These are phyloP conservation scores for Boletellus sp. DNA, from an alignment of 1,284 basidiomycete genomes.

Conservation along the genomic window DNA sequence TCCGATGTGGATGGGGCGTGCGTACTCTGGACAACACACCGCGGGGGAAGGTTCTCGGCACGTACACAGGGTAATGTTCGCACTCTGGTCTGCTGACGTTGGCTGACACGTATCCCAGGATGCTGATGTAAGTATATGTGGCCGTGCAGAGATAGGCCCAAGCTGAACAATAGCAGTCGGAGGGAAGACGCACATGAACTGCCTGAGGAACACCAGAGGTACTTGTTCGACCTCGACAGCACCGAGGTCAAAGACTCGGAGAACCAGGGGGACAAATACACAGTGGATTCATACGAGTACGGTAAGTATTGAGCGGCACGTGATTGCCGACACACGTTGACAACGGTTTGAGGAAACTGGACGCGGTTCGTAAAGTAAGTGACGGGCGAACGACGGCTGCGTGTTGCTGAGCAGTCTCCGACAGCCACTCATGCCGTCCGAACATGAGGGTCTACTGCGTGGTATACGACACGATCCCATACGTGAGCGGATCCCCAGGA, in stretches of 20 bases:
- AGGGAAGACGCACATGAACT: conserved; percentile 39
- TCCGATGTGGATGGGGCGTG: conserved; percentile 52
- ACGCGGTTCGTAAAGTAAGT: conserved; percentile 67
- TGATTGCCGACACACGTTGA: conserved; percentile 2
- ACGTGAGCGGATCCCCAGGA: conserved; percentile 35
- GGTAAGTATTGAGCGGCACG: conserved; percentile 36
- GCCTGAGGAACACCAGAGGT: conserved; percentile 36
- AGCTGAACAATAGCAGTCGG: conserved; percentile 28
- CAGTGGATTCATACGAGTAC: conserved; percentile 46
- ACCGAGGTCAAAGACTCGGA: conserved; percentile 40
- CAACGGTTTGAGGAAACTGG: conserved; percentile 55
- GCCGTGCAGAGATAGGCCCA: not conserved
- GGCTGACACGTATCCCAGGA: conserved; percentile 14
- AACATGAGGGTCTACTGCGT: conserved; percentile 55
- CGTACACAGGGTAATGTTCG: conserved; percentile 58
- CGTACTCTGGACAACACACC: conserved; percentile 36
- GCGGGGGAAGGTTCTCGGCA: conserved; percentile 55
- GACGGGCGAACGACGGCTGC: not conserved
- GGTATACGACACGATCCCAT: conserved; percentile 56
- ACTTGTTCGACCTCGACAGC: conserved; percentile 59
- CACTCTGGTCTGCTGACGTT: not conserved
- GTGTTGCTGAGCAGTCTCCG: conserved; percentile 4
- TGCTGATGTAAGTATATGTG: conserved; percentile 22
- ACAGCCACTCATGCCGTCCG: conserved; percentile 63
- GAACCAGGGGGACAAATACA: conserved; percentile 36